Conservation (phyloP, 2,329 filamentous ascomycete species). For the Neurospora sp. region DNA sequence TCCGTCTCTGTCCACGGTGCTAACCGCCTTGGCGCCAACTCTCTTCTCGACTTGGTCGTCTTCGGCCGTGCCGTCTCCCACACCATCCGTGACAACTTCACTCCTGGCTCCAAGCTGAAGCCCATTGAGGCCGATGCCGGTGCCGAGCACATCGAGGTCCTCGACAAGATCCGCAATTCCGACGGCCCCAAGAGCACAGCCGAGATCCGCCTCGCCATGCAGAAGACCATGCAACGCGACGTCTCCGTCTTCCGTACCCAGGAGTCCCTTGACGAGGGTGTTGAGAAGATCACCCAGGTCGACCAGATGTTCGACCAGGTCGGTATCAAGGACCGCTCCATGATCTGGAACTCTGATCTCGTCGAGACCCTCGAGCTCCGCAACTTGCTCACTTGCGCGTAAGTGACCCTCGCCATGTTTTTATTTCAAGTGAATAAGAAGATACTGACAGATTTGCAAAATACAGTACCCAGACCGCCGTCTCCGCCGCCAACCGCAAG, state of each 20-base stretch:
- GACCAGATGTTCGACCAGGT: conserved; percentile 73
- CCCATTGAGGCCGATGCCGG: conserved; percentile 77
- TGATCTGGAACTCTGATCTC: conserved; percentile 99
- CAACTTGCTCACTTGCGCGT: conserved; percentile 94
- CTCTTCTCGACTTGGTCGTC: conserved; percentile 91
- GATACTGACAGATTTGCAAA: conserved; percentile 12
- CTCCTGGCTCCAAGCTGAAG: conserved; percentile 70
- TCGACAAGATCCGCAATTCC: conserved; percentile 78
- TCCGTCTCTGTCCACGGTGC: conserved; percentile 97
- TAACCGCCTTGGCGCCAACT: conserved; percentile 97
- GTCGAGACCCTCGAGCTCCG: conserved; percentile 93
- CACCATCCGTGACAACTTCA: conserved; percentile 91
- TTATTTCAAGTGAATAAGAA: not conserved
- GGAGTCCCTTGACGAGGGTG: conserved; percentile 87
- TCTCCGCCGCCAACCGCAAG: conserved; percentile 84
- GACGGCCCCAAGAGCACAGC: conserved; percentile 79
- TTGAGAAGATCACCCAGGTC: conserved; percentile 75
- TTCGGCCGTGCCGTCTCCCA: conserved; percentile 97
- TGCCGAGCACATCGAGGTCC: conserved; percentile 73
- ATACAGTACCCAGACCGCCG: conserved; percentile 74
- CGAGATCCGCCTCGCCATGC: conserved; percentile 85
- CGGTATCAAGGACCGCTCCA: conserved; percentile 94
- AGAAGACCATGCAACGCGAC: conserved; percentile 97
- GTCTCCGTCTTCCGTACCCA: conserved; percentile 95
- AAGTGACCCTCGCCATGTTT: conserved; percentile 34